Conservation (phyloP, 208 protist species). For the Herpetomonas samuelpessoai region DNA sequence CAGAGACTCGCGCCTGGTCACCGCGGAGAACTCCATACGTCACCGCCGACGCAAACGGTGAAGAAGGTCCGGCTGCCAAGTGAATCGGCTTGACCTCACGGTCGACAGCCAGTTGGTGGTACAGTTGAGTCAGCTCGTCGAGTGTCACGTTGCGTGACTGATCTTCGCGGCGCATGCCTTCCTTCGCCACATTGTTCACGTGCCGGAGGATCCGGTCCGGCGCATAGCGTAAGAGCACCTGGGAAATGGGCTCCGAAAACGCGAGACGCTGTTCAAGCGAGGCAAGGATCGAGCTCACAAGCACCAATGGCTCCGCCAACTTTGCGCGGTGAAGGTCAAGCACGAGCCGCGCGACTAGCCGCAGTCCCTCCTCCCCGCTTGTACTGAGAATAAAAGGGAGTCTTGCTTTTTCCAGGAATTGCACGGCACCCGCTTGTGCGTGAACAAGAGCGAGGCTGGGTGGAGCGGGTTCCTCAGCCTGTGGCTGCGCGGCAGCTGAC, state of each 20-base stretch:
- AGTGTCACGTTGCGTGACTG: constrained; percentile 1
- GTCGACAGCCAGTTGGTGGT: constrained; percentile 7
- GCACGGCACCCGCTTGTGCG: constrained; percentile 11
- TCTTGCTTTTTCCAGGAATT: constrained; percentile 20
- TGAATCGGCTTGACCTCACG: neutral
- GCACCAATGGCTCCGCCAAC: neutral
- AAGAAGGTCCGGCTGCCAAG: neutral
- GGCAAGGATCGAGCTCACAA: neutral
- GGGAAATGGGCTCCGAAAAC: neutral
- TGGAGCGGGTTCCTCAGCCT: neutral
- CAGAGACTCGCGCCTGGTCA: neutral
- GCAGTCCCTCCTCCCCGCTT: constrained; percentile 17
- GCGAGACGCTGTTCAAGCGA: neutral
- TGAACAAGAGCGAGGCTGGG: neutral
- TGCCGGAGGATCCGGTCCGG: neutral
- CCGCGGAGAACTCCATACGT: neutral
- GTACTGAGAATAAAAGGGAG: constrained; percentile 23
- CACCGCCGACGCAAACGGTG: neutral
- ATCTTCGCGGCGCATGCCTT: neutral
- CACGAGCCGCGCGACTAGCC: constrained; percentile 21
- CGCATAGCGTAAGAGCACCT: neutral
- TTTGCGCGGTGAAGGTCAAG: constrained; percentile 16
- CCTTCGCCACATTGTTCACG: neutral
- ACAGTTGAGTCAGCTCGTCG: neutral
- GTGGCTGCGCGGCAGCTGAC: neutral